Evolutionary conservation across 2,329 filamentous ascomycete species (phyloP).

Genomic region (Escovopsis sp.): DNA sequence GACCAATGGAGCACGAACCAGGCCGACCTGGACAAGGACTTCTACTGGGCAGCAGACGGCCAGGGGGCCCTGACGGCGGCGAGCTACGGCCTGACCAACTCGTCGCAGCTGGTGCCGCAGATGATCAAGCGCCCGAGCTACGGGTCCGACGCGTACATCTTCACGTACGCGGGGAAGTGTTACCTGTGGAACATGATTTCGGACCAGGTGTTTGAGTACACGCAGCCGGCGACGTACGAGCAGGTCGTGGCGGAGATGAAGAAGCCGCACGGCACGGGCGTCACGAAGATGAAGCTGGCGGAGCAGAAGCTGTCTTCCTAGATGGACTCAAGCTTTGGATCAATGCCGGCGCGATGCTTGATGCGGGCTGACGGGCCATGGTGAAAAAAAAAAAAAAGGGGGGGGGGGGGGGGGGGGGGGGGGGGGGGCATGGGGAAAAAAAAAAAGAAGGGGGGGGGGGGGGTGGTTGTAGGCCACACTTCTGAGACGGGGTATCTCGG

Average conservation of each 20-base stretch:
- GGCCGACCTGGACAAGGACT: conserved; percentile 1
- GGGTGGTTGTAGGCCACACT: background rate
- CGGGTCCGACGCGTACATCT: conserved; percentile 2
- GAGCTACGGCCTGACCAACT: background rate
- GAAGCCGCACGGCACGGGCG: conserved; percentile 1
- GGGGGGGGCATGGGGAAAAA: no score
- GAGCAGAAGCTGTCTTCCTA: background rate
- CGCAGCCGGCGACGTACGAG: background rate
- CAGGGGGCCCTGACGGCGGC: background rate
- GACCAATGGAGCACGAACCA: conserved; percentile 1
- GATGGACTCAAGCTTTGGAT: no score
- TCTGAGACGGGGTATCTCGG: background rate
- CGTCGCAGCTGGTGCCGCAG: background rate
- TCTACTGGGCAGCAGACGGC: conserved; percentile 2
- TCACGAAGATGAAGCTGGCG: background rate
- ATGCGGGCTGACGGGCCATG: background rate
- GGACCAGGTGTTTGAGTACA: conserved; percentile 2
- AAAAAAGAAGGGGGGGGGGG: background rate
- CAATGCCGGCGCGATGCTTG: no score
- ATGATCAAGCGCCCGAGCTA: conserved; percentile 1
- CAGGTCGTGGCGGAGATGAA: conserved; percentile 2
- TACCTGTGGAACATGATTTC: conserved; percentile 4
- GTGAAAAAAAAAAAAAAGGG: background rate
- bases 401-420: background rate
- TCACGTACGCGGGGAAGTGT: background rate